These are phyloP conservation scores for Ophiostoma sp. DNA, from an alignment of 2,329 filamentous ascomycete species.

Conservation along the genomic window DNA sequence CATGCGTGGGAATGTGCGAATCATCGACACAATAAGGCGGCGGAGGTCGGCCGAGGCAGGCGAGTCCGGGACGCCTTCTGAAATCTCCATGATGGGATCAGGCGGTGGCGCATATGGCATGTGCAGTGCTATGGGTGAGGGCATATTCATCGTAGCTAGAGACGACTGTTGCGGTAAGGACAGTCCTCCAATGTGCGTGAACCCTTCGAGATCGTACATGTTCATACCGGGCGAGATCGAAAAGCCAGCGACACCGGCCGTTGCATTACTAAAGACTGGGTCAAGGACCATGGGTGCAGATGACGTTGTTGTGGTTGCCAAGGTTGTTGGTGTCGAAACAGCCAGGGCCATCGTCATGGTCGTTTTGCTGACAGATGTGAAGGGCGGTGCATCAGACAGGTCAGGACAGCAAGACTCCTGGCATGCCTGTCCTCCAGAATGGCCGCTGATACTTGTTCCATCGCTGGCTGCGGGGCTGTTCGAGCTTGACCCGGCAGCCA, in stretches of 20 bases:
- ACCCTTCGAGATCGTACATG: not conserved
- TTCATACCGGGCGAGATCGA: not conserved
- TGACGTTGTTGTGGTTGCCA: not conserved
- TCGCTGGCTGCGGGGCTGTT: not conserved
- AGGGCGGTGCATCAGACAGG: not conserved
- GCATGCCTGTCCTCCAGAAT: not conserved
- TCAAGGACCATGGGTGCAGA: not conserved
- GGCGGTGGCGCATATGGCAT: slow-evolving; percentile 9
- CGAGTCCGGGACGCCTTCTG: not conserved
- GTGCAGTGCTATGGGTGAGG: not conserved
- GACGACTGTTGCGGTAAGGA: too few species aligned
- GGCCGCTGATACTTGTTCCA: not conserved
- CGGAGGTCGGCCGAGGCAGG: slow-evolving; percentile 11
- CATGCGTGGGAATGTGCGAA: slow-evolving; percentile 36
- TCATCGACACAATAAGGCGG: slow-evolving; percentile 32
- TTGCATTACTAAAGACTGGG: not conserved
- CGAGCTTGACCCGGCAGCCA: not conserved
- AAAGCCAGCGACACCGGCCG: not conserved
- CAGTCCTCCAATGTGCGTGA: not conserved
- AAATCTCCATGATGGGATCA: not conserved
- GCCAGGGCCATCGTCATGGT: not conserved
- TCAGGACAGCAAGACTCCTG: not conserved
- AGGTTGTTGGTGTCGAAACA: not conserved
- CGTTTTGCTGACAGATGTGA: not conserved
- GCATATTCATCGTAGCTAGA: not conserved